Conservation (phyloP, 2,329 filamentous ascomycete species). For the Xylariaceae sp. region DNA sequence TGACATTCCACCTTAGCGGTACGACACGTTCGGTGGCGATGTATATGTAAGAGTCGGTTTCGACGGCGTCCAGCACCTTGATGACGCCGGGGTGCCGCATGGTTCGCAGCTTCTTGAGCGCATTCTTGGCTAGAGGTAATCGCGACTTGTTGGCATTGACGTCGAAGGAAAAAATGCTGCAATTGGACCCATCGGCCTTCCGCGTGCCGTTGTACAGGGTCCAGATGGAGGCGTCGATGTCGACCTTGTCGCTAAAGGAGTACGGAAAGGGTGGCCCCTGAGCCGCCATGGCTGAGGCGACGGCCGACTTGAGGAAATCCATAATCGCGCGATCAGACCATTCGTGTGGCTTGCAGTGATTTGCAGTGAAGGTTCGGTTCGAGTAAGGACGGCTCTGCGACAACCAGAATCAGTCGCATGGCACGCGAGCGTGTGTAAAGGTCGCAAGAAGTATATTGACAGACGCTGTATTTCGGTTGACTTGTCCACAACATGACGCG, state of each 20-base stretch:
- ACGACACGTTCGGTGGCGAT: slow-evolving; percentile 89
- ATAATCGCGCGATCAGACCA: slow-evolving; percentile 45
- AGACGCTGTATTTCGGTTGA: slow-evolving; percentile 5
- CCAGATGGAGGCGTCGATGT: slow-evolving; percentile 93
- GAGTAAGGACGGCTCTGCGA: no score
- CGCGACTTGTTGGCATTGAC: slow-evolving; percentile 73
- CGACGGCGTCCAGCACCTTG: slow-evolving; percentile 88
- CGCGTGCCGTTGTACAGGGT: slow-evolving; percentile 92
- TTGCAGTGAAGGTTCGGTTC: no score
- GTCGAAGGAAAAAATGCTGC: slow-evolving; percentile 97
- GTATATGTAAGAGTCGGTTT: slow-evolving; percentile 95
- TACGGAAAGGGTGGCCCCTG: slow-evolving; percentile 93
- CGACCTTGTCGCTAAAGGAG: slow-evolving; percentile 85
- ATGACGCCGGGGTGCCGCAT: slow-evolving; percentile 92
- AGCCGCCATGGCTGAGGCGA: slow-evolving; percentile 84
- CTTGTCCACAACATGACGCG: slow-evolving; percentile 4
- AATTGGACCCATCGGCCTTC: slow-evolving; percentile 87
- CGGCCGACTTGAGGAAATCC: slow-evolving; percentile 97
- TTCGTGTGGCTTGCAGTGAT: slow-evolving; percentile 2
- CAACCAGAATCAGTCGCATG: not conserved
- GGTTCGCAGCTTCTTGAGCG: slow-evolving; percentile 87
- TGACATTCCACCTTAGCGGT: slow-evolving; percentile 85
- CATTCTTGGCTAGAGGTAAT: slow-evolving; percentile 85
- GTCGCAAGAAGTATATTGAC: slow-evolving; percentile 2
- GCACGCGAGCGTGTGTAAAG: not conserved